Conservation (phyloP, 208 protist species). For the Leishmania lainsoni region DNA sequence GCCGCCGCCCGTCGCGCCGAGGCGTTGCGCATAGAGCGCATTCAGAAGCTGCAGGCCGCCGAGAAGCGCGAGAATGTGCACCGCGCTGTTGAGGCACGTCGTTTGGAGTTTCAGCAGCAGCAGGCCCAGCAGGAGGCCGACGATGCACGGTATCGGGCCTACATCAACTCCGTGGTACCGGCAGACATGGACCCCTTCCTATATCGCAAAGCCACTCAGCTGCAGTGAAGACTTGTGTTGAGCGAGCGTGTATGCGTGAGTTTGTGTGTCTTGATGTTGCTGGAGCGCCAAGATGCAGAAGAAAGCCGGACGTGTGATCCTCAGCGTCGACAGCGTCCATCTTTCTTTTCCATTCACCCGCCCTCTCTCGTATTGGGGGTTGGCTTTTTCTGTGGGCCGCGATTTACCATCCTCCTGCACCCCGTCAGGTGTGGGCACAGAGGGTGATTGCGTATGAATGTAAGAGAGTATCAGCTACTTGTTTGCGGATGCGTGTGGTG, state of each 20-base stretch:
- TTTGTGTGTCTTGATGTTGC: not conserved
- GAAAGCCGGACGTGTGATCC: not conserved
- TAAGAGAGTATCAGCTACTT: not conserved
- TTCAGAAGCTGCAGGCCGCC: slow-evolving; percentile 67
- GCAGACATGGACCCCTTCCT: slow-evolving; percentile 55
- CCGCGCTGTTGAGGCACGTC: slow-evolving; percentile 40
- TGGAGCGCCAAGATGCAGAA: not conserved
- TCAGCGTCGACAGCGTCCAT: not conserved
- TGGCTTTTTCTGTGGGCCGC: not conserved
- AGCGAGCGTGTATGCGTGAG: not conserved
- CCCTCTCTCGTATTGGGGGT: not conserved
- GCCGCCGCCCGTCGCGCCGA: slow-evolving; percentile 37
- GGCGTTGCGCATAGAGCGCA: slow-evolving; percentile 42
- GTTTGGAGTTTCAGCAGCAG: slow-evolving; percentile 36
- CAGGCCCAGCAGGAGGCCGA: slow-evolving; percentile 48
- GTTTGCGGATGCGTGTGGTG: not conserved
- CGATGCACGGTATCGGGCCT: slow-evolving; percentile 53
- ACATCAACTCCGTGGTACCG: slow-evolving; percentile 72
- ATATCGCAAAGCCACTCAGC: slow-evolving; percentile 52
- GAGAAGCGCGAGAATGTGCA: slow-evolving; percentile 67
- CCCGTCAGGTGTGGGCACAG: not conserved
- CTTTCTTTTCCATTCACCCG: not conserved
- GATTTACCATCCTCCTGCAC: not conserved
- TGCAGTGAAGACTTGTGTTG: slow-evolving; percentile 14
- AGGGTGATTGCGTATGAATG: not conserved